Evolutionary conservation across 2,329 filamentous ascomycete genomes (phyloP).

Genomic region (Diaporthe aspalathi): DNA sequence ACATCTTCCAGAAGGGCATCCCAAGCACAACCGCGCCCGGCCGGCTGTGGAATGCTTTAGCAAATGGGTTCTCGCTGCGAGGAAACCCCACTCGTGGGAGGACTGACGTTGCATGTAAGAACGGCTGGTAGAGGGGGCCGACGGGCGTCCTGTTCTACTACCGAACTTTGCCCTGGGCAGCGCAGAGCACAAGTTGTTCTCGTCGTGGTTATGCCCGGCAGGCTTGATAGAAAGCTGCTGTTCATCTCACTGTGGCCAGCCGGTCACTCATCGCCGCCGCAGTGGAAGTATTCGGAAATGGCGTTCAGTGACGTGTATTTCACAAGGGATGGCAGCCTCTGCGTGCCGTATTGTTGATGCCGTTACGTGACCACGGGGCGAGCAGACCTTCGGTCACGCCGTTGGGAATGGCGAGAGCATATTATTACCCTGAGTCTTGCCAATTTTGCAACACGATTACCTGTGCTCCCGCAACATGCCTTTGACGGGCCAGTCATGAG

Average conservation of each 20-base stretch:
- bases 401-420: conserved; percentile 32
- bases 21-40: background rate
- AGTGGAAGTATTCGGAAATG: background rate
- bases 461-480: conserved; percentile 4
- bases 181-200: conserved; percentile 13
- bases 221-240: background rate
- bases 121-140: background rate
- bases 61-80: background rate
- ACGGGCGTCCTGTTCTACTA: background rate
- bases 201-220: conserved; percentile 13
- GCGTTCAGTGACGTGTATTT: background rate
- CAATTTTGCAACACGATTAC: conserved; percentile 36
- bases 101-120: background rate
- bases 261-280: background rate
- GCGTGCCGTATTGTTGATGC: conserved; percentile 12
- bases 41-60: background rate
- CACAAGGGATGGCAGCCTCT: background rate
- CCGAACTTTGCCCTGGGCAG: conserved; percentile 17
- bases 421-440: conserved; percentile 43
- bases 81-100: background rate
- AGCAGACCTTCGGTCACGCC: background rate
- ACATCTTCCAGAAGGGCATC: background rate
- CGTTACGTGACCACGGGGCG: conserved; percentile 2
- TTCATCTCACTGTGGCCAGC: background rate
- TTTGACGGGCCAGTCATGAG: conserved; percentile 12